A percentile compares a stretch with the other conserved stretches of the same genome.
Evolutionary conservation across 2,329 filamentous ascomycete genomes (phyloP).

Genomic region (Elsinoe perseae): DNA sequence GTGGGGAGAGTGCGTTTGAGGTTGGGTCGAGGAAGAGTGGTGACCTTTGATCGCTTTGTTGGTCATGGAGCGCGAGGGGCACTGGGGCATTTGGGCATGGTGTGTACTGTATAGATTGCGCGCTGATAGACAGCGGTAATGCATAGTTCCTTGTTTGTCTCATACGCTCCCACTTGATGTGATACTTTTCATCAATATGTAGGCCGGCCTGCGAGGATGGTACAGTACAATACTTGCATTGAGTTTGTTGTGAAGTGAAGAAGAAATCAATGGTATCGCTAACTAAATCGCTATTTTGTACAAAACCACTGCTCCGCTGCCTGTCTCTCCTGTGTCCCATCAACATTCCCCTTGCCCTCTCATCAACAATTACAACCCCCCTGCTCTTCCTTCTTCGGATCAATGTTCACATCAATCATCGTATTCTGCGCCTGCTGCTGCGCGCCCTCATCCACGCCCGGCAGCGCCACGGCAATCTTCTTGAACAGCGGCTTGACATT

Average conservation of each 20-base stretch:
- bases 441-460: constrained; percentile 89
- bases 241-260: not conserved
- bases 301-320: not conserved
- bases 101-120: not conserved
- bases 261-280: constrained; percentile 4
- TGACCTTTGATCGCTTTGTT: not conserved
- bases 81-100: not conserved
- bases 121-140: not conserved
- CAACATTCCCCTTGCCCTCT: not conserved
- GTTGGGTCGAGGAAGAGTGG: not conserved
- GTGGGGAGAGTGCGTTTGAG: not conserved
- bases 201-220: too few relatives aligned
- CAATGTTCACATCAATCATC: constrained; percentile 31
- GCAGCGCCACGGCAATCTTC: constrained; percentile 94
- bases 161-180: too few relatives aligned
- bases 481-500: constrained; percentile 98
- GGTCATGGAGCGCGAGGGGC: not conserved
- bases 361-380: constrained; percentile 12
- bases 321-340: not conserved
- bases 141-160: not conserved
- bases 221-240: not conserved
- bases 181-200: too few relatives aligned
- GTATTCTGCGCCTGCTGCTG: constrained; percentile 72
- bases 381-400: constrained; percentile 10
- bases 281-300: constrained; percentile 7